These are phyloP conservation scores for Endotrypanum monterogeii DNA, from an alignment of 208 protist genomes.

Conservation along the genomic window DNA sequence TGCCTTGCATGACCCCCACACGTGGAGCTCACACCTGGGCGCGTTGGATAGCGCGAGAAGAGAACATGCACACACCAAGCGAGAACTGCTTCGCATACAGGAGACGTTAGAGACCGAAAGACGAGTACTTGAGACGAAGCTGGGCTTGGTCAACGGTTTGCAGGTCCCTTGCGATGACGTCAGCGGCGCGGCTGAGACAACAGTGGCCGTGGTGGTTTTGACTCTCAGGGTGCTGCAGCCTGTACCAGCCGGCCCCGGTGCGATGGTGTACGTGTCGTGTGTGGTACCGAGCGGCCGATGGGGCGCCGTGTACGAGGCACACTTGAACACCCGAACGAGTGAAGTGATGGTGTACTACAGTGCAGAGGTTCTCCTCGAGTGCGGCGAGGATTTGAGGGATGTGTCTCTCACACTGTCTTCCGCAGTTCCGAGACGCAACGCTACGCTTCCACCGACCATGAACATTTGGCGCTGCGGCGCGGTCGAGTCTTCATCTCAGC, in stretches of 20 bases:
- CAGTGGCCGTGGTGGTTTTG: slow-evolving; percentile 17
- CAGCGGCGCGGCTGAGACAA: neutral
- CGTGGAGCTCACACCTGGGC: slow-evolving; percentile 27
- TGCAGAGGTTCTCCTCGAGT: slow-evolving; percentile 21
- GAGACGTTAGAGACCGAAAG: slow-evolving; percentile 13
- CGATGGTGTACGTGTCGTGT: slow-evolving; percentile 31
- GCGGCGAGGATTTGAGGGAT: slow-evolving; percentile 23
- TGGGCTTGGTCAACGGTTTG: neutral
- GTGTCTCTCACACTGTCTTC: slow-evolving; percentile 27
- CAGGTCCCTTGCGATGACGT: neutral
- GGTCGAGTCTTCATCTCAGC: slow-evolving; percentile 4
- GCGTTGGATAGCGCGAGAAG: slow-evolving; percentile 15
- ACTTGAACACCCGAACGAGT: slow-evolving; percentile 24
- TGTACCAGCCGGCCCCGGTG: slow-evolving; percentile 20
- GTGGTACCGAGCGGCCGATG: slow-evolving; percentile 18
- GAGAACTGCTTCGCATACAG: slow-evolving; percentile 17
- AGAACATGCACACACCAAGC: slow-evolving; percentile 1
- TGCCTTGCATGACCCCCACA: slow-evolving; percentile 14
- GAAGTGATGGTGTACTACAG: slow-evolving; percentile 33
- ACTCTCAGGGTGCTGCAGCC: slow-evolving; percentile 29
- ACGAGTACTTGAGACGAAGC: slow-evolving; percentile 8
- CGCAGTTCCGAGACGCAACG: slow-evolving; percentile 19
- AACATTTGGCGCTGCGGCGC: slow-evolving; percentile 26
- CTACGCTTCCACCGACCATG: slow-evolving; percentile 20
- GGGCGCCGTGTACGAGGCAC: slow-evolving; percentile 27